Base-by-base conservation (phyloP, 1,284 basidiomycete species). In the Austroboletus rostrupii region DNA sequence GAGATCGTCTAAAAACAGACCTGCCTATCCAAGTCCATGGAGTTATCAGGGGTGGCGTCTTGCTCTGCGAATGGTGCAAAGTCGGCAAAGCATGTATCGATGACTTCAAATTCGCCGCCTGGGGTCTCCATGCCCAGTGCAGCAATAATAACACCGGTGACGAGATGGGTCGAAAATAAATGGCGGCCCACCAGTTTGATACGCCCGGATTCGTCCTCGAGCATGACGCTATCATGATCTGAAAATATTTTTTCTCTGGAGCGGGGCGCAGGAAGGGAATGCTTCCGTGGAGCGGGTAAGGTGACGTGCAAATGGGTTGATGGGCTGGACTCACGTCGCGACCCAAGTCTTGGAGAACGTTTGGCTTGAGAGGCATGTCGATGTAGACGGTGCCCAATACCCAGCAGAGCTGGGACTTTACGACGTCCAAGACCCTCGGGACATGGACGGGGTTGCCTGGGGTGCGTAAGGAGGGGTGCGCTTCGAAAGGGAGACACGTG, bases 341-440 rank as follows among this genome's bases (percentile, higher is more conserved):
- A 13, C 87, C 92, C 57, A 99, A 81, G 58, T 99, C 97, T 61
- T 95, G 89, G 49, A 99, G 78, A 13, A 99, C 91, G 61, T 98
- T 97, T 0, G 96, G 96, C 67, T 99, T 99, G 50, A 97, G 77
- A 5, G 91, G 91, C 97, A 99, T 98, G 54, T 97, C 90, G 80
- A 97, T 87, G 69, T 98, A 99, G 2, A 98, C 83, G 0, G 96
- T 99, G 3, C 96, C 96, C 51, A 97, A 76, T 54, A 99, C 81
- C 68, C 89, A 97, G 69, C 92, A 97, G 46, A 96, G 72, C 57
- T 90, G 76, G 0, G 87, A 87, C 60, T 91, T 90, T 45, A 85
- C 75, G 4, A 99, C 85, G 50, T 99, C 95, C 5, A 99, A 81
- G 7, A 98, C 90, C 32, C 94, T 80, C 16, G 87, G 81, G 20